Conservation (phyloP, 2,329 filamentous ascomycete genomes). For the Zymoseptoria brevis region DNA sequence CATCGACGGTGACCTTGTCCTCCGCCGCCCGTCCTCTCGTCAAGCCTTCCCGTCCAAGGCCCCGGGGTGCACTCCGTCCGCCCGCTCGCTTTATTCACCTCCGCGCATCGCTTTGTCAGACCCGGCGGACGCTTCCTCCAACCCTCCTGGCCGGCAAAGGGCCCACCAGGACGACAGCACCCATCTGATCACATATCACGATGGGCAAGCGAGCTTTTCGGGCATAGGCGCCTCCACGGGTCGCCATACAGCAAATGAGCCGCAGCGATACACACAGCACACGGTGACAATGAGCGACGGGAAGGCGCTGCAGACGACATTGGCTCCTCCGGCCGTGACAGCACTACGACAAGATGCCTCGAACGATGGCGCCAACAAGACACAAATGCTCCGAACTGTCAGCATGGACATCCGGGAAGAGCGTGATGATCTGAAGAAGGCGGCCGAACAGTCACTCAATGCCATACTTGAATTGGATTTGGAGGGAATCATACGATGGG, state of each 20-base stretch:
- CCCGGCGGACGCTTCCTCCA: neutral
- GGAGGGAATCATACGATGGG: slow-evolving; percentile 86
- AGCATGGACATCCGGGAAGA: slow-evolving; percentile 90
- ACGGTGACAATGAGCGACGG: slow-evolving; percentile 13
- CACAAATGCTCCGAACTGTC: slow-evolving; percentile 53
- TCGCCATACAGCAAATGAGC: slow-evolving; percentile 4
- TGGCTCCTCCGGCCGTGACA: slow-evolving; percentile 38
- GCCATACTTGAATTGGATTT: slow-evolving; percentile 91
- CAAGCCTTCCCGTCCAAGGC: neutral
- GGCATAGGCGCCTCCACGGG: slow-evolving; percentile 11
- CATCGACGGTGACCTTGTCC: neutral
- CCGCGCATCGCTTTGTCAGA: neutral
- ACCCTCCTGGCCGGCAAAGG: neutral
- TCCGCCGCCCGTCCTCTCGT: neutral
- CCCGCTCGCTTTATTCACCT: neutral
- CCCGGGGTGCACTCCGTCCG: neutral
- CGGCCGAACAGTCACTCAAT: slow-evolving; percentile 92
- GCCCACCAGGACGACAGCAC: neutral
- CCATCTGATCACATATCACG: slow-evolving; percentile 11
- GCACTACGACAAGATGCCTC: slow-evolving; percentile 36
- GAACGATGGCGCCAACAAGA: slow-evolving; percentile 14
- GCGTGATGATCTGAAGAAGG: slow-evolving; percentile 86
- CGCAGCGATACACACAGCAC: slow-evolving; percentile 2
- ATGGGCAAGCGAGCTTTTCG: slow-evolving; percentile 13
- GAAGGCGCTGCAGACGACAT: slow-evolving; percentile 19